These are phyloP conservation scores for Fusarium anguioides DNA, from an alignment of 2,329 filamentous ascomycete species.

Conservation along the genomic window DNA sequence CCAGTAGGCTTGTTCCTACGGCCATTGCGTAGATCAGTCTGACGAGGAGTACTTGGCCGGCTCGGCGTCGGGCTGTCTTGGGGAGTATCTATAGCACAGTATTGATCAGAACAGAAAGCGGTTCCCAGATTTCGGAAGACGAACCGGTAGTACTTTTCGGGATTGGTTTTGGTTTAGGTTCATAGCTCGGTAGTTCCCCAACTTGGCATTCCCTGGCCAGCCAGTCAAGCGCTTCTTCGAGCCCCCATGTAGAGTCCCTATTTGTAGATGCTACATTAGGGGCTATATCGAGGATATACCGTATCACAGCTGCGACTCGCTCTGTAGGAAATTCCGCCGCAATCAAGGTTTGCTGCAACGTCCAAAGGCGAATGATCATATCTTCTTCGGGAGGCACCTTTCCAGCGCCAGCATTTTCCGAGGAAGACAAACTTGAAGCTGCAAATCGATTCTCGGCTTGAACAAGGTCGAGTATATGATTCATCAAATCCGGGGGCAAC, in stretches of 20 bases:
- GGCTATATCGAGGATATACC: conserved; percentile 74
- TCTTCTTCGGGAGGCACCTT: conserved; percentile 79
- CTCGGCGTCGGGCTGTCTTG: conserved; percentile 62
- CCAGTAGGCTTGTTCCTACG: conserved; percentile 51
- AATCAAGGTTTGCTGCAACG: conserved; percentile 77
- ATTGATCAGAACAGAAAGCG: conserved; percentile 16
- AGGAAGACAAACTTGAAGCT: conserved; percentile 58
- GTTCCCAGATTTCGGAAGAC: neutral
- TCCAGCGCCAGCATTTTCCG: conserved; percentile 57
- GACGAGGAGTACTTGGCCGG: conserved; percentile 61
- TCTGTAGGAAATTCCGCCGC: conserved; percentile 74
- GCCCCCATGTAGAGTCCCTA: conserved; percentile 81
- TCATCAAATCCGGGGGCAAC: conserved; percentile 82
- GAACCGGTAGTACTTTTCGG: conserved; percentile 52
- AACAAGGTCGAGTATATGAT: conserved; percentile 79
- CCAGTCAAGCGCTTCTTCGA: conserved; percentile 91
- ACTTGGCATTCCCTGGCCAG: conserved; percentile 79
- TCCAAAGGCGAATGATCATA: conserved; percentile 83
- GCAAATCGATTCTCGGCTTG: conserved; percentile 72
- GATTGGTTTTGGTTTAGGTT: conserved; percentile 53
- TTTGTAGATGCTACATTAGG: conserved; percentile 66
- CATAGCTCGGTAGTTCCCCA: conserved; percentile 79
- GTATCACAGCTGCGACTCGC: conserved; percentile 72
- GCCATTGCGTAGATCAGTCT: conserved; percentile 43
- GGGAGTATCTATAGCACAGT: conserved; percentile 55